Evolutionary conservation across 768 basidiomycete genomes (phyloP), one percentile per base, ranked within the genome.

Genomic region (Leccinum pellstonianum): DNA sequence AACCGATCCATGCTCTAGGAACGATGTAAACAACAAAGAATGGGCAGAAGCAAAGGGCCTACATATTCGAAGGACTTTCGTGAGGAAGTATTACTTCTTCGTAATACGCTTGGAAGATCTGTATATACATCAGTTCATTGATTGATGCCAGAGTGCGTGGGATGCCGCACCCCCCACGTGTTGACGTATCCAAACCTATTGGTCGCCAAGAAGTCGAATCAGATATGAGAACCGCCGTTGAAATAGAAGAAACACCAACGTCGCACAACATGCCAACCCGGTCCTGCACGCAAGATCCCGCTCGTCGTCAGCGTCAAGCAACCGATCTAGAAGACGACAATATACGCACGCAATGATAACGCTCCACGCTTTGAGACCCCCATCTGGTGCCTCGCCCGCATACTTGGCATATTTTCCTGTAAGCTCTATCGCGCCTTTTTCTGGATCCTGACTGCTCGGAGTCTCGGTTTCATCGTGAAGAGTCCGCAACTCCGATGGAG

Each of bases 21-120:
- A 60, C 17, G 12, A 17, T 10, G 41, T 64, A 27, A 62, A 19
- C 35, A 8, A 11, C 25, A 25, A 25, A 23, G 21, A 19, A 31
- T 19, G 50, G 25, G 2, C 25, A 31, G 19, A 29, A 3, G 23
- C n/a, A 19, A 17, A 43, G 17, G 3, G 5, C 81, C 59, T 68
- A 87, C 87, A 90, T 90, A 21, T 71, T 79, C 11, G 89, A 91
- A 3, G 87, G 81, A 5, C 81, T 78, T 1, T 78, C 76, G 23
- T 79, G 62, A 2, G 66, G 73, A 27, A 91, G 76, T 4, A 87
- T 23, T 2, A 75, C 79, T 35, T 80, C 73, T 65, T 88, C 77
- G 62, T 92, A 91, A 68, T 89, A 88, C 8, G 79, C 80, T 78
- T 92, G 90, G 70, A 91, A 91, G 21, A 85, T 79, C 88, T 90